A percentile compares a stretch with the other conserved stretches of the same genome.
These are phyloP conservation scores for Beauveria medogensis DNA, from an alignment of 2,329 filamentous ascomycete genomes.

Conservation along the genomic window DNA sequence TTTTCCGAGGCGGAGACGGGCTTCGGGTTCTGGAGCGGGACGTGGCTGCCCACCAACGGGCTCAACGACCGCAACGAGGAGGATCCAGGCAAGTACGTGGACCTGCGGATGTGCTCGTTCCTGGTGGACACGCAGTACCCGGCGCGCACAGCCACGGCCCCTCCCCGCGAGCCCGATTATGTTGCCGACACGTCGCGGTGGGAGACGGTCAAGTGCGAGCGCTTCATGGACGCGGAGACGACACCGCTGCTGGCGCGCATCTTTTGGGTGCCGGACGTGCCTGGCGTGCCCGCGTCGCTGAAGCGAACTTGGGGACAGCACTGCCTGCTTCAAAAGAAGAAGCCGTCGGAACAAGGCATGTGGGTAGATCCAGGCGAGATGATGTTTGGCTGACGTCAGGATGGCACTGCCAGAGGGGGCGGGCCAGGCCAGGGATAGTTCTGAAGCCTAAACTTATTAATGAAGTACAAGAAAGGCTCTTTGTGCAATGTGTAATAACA, in stretches of 20 bases:
- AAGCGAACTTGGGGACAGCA: slow-evolving; percentile 80
- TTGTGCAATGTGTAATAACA: neutral
- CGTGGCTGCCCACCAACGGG: slow-evolving; percentile 70
- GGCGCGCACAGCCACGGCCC: slow-evolving; percentile 38
- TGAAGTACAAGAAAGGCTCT: neutral
- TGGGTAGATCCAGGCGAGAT: slow-evolving; percentile 13
- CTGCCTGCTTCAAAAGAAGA: slow-evolving; percentile 64
- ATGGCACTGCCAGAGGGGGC: neutral
- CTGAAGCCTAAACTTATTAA: neutral
- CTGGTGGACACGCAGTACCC: slow-evolving; percentile 82
- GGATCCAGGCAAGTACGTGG: slow-evolving; percentile 78
- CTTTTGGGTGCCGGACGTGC: slow-evolving; percentile 71
- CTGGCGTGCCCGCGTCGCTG: slow-evolving; percentile 59
- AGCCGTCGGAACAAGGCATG: slow-evolving; percentile 12
- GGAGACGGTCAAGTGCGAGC: slow-evolving; percentile 66
- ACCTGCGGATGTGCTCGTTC: slow-evolving; percentile 69
- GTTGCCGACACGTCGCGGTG: slow-evolving; percentile 65
- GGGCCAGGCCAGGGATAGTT: neutral
- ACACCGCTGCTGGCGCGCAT: slow-evolving; percentile 69
- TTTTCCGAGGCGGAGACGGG: slow-evolving; percentile 67
- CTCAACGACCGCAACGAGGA: slow-evolving; percentile 92
- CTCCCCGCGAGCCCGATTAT: slow-evolving; percentile 64
- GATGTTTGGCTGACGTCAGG: slow-evolving; percentile 13
- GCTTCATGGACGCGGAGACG: slow-evolving; percentile 70
- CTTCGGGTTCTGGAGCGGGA: slow-evolving; percentile 71